Evolutionary conservation across 768 basidiomycete genomes (phyloP).

Genomic region (Fomitopsis serialis): DNA sequence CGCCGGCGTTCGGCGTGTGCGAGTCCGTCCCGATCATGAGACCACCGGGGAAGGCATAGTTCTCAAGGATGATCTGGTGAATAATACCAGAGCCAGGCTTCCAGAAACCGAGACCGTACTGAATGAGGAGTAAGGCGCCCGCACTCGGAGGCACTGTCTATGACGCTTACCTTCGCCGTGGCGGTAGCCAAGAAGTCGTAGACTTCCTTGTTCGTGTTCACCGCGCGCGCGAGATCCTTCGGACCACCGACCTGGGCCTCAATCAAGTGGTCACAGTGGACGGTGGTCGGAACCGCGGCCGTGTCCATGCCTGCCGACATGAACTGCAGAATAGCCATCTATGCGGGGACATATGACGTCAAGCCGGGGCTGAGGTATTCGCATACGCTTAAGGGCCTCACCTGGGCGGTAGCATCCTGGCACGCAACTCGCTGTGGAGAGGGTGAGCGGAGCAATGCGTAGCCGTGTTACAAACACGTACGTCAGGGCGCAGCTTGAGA

Average conservation of each 20-base stretch:
- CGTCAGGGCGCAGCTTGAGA: conserved; percentile 96
- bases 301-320: conserved; percentile 99
- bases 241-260: conserved; percentile 94
- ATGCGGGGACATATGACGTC: conserved; percentile 29
- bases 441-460: conserved; percentile 1
- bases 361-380: conserved; percentile 9
- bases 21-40: conserved; percentile 99
- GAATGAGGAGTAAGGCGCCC: background rate
- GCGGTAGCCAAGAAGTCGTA: conserved; percentile 98
- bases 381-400: conserved; percentile 20
- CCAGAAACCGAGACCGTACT: conserved; percentile 99
- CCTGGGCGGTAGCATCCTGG: conserved; percentile 89
- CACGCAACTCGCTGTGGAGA: conserved; percentile 71
- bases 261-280: conserved; percentile 99
- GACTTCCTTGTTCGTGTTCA: conserved; percentile 94
- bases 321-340: conserved; percentile 99
- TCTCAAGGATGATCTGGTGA: conserved; percentile 98
- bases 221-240: conserved; percentile 90
- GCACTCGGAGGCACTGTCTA: background rate
- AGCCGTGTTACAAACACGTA: conserved; percentile 21
- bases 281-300: conserved; percentile 95
- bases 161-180: conserved; percentile 70
- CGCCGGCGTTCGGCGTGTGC: conserved; percentile 98
- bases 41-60: conserved; percentile 99
- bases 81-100: conserved; percentile 99